Evolutionary conservation across 176 grass and related monocot species (phyloP), one percentile per base, ranked within the genome.

Genomic region (Carex parvula): DNA sequence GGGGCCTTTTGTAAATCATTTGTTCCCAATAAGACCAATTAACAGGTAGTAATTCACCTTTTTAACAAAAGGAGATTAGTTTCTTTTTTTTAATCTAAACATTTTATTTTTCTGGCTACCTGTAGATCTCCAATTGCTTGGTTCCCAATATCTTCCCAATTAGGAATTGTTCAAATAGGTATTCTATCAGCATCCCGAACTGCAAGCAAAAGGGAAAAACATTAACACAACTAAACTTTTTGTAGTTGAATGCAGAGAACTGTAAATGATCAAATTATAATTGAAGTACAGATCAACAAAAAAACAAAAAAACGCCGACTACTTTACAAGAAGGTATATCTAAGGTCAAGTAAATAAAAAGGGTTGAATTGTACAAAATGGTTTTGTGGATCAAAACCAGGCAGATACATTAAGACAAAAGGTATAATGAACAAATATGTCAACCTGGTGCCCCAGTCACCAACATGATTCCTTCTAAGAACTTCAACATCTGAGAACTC

Each of bases 391-490:
- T 62, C 13, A 81, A 42, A n/a, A 81, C 21, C 50, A 44, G n/a
- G 8, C 8, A 64, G 16, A 63, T 42, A 44, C 56, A 64, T 46
- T 48, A 64, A 64, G 56, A 63, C 42, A 42, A 48, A 46, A 44
- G 17, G 3, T 64, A 81, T 14, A 12, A 15, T 17, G 6, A 46
- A 63, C n/a, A 81, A 81, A 81, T 81, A 14, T 0, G 30, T 60
- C 85, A 83, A 99, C 96, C 96, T 99, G 96, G 96, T 99, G 60
- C 96, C 96, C 96, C 96, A 99, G 39, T 99, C 96, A 71, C 96
- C 96, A 17, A 99, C 93, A 91, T 99, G 96, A 82, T 99, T 99
- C 61, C 96, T 87, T 66, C 96, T 84, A 58, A 99, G 89, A 82
- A 99, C 96, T 4, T 92, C 44, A 84, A 95, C 93, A 86, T 91